phyloP scores from a whole-genome alignment of 2,329 filamentous ascomycete genomes.

The Polychaeton citri region DNA sequence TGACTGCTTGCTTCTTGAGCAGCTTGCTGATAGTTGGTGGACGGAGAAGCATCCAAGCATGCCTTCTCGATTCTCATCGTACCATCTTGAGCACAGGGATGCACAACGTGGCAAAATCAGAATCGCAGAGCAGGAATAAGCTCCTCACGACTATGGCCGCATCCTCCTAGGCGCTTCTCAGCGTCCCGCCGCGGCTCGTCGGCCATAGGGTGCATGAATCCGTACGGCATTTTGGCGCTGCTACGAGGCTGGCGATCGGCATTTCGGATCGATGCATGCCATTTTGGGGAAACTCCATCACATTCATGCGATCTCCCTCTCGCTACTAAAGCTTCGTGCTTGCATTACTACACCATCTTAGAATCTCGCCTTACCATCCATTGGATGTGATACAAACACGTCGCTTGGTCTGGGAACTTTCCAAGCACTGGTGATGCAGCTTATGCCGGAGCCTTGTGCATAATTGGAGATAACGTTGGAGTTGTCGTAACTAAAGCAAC shows the following conservation, averaged over 20 bases:
- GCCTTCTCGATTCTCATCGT: too few species aligned
- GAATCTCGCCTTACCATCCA: neutral
- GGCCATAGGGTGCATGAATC: neutral
- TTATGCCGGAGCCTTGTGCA: neutral
- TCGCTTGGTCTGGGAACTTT: neutral
- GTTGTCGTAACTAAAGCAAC: neutral
- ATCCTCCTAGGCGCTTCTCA: too few species aligned
- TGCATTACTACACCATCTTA: neutral
- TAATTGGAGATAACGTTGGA: neutral
- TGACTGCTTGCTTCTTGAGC: too few species aligned
- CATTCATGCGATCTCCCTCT: neutral
- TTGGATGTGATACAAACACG: neutral
- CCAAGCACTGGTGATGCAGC: neutral
- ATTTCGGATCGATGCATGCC: neutral
- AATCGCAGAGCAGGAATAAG: too few species aligned
- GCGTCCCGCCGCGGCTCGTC: neutral
- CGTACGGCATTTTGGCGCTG: neutral
- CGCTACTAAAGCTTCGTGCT: neutral
- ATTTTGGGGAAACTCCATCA: neutral
- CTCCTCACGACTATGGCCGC: too few species aligned
- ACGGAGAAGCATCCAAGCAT: too few species aligned
- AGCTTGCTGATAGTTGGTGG: too few species aligned
- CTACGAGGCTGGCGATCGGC: neutral
- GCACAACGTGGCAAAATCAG: neutral
- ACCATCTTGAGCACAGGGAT: neutral